Conservation (phyloP, 169 alveolate species). For the Theileria orientalis region DNA sequence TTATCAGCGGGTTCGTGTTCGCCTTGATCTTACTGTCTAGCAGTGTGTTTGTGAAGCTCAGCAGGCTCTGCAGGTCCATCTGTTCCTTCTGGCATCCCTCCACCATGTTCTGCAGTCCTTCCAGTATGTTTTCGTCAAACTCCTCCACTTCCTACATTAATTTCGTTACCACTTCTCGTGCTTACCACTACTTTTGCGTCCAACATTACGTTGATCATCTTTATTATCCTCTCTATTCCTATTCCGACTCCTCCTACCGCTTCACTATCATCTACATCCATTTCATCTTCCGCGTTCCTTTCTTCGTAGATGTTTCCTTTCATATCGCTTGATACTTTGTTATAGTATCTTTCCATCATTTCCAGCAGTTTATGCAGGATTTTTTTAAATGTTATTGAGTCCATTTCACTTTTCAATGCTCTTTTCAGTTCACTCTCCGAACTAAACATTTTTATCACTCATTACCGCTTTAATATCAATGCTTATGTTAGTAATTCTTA, state of each 20-base stretch:
- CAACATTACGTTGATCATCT: conserved; percentile 42
- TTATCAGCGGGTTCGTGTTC: conserved; percentile 35
- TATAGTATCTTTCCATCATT: conserved; percentile 37
- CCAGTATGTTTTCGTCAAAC: conserved; percentile 42
- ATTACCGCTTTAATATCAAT: background rate
- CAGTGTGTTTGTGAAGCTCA: conserved; percentile 57
- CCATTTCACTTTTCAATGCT: conserved; percentile 41
- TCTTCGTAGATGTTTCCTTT: conserved; percentile 14
- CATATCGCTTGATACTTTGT: conserved; percentile 8
- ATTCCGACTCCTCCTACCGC: background rate
- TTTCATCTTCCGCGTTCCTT: no score
- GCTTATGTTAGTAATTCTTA: background rate
- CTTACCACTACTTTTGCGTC: conserved; percentile 54
- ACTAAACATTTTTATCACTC: background rate
- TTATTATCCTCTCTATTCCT: conserved; percentile 40
- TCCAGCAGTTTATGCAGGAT: conserved; percentile 26
- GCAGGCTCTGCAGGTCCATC: conserved; percentile 54
- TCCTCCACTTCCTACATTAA: conserved; percentile 9
- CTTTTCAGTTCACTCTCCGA: conserved; percentile 22
- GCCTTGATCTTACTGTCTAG: conserved; percentile 22
- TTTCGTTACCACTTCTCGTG: background rate
- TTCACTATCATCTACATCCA: no score
- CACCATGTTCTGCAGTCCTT: conserved; percentile 32
- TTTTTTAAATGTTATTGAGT: conserved; percentile 17
- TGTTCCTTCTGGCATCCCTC: conserved; percentile 39